Base-by-base conservation (phyloP, 805 yeast species). In the Metschnikowia dekortorum region DNA sequence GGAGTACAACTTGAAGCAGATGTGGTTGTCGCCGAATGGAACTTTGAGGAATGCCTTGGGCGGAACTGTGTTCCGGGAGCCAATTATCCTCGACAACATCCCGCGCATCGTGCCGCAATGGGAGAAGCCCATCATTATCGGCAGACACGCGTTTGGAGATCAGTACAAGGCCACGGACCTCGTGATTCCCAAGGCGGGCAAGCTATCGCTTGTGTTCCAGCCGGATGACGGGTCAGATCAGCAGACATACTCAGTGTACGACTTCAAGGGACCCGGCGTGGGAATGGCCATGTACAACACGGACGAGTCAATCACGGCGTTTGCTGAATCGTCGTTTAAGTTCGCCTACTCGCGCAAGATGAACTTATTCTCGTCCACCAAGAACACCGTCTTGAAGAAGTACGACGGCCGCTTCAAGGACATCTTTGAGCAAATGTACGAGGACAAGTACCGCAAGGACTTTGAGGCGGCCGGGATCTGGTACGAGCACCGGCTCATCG, bases 1-100 rank as follows among this genome's bases (percentile, higher is more conserved):
- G 62, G 94, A 87, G 68, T 87, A 85, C 59, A 70, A 73, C 44
- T 74, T 87, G 66, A 83, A 83, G 63, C 80, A 87, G 63, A 87
- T 87, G 94, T 87, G 92, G 91, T 76, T 82, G 47, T 86, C 92
- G 18, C 94, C 94, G 56, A 87, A 87, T 64, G 94, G 94, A 57
- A 86, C 94, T 31, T 84, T 87, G 60, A 79, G 94, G 73, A 87
- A 87, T 67, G 85, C 86, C 49, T 68, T 87, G 54, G 88, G 87
- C 34, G 94, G 94, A 59, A 87, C 94, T 22, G 92, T 87, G 32
- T 87, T 87, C 70, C 80, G 94, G 69, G 94, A 87, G 65, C 89
- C 91, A 49, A 87, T 87, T 63, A 86, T 87, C 50, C 85, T 87
- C 57, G 84, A 85, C 40, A 82, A 84, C 64, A 81, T 87, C 47